Percentiles rank a stretch among this genome's conserved stretches.
Evolutionary conservation across 1,284 basidiomycete species (phyloP).

Genomic region (Apiotrichum veenhuisii): DNA sequence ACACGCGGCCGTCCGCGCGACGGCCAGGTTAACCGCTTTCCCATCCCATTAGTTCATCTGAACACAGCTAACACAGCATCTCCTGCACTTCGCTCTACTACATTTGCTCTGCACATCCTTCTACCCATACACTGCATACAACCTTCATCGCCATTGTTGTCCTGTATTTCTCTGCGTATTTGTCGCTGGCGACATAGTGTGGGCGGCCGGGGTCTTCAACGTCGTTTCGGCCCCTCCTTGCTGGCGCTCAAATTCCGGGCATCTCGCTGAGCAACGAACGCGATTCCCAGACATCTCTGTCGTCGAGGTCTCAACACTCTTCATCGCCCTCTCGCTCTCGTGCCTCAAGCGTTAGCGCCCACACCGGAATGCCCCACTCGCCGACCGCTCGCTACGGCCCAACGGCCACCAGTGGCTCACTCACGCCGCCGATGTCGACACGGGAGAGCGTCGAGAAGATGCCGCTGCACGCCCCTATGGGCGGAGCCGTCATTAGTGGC

Average conservation of each 20-base stretch:
- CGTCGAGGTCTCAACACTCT: constrained; percentile 3
- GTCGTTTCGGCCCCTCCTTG: constrained; percentile 21
- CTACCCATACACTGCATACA: too few relatives aligned
- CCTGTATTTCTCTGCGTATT: too few relatives aligned
- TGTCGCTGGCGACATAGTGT: too few relatives aligned
- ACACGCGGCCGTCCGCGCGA: too few relatives aligned
- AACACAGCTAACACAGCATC: too few relatives aligned
- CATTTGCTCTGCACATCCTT: too few relatives aligned
- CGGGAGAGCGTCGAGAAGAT: neutral
- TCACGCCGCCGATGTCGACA: neutral
- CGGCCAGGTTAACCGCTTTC: too few relatives aligned
- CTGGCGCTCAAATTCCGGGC: constrained; percentile 23
- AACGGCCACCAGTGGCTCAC: neutral
- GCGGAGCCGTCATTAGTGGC: neutral
- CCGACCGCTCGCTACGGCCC: constrained; percentile 8
- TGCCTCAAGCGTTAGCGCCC: constrained; percentile 1
- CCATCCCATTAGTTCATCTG: too few relatives aligned
- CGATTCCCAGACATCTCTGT: constrained; percentile 34
- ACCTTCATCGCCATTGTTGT: too few relatives aligned
- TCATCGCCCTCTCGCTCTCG: neutral
- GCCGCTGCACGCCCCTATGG: neutral
- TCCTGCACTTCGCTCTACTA: too few relatives aligned
- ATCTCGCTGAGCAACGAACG: constrained; percentile 23
- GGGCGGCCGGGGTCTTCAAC: neutral
- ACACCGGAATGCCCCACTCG: neutral